phyloP scores from a whole-genome alignment of 495 filamentous ascomycete genomes.

The Barbatosphaeria neglecta region DNA sequence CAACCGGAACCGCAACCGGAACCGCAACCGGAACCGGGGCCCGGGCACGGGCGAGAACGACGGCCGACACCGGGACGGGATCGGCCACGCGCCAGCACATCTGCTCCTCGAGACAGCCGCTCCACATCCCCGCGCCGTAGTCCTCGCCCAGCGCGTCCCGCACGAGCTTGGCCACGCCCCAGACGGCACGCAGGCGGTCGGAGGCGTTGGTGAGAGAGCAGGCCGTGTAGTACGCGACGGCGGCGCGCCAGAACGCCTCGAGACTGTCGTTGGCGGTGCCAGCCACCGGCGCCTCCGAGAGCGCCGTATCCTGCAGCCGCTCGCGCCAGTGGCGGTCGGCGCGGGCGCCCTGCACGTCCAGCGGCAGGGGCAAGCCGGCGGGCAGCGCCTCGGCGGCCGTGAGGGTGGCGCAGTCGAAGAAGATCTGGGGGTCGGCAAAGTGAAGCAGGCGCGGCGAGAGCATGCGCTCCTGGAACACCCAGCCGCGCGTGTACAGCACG shows the following conservation, averaged over 20 bases:
- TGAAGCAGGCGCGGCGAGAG: conserved; percentile 14
- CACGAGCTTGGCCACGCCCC: conserved; percentile 9
- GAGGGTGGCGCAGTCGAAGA: conserved; percentile 17
- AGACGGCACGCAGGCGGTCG: conserved; percentile 5
- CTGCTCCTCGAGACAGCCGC: background rate
- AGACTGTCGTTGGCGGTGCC: conserved; percentile 4
- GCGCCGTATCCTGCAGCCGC: conserved; percentile 1
- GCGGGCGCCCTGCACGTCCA: conserved; percentile 1
- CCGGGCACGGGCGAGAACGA: background rate
- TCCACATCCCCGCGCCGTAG: conserved; percentile 5
- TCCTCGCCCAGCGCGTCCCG: conserved; percentile 3
- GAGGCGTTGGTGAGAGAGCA: conserved; percentile 1
- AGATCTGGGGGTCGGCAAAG: conserved; percentile 12
- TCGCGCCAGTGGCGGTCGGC: conserved; percentile 7
- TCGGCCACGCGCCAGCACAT: conserved; percentile 5
- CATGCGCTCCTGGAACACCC: conserved; percentile 22
- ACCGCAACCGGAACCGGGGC: background rate
- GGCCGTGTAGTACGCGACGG: conserved; percentile 5
- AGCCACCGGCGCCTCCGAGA: background rate
- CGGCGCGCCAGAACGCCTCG: conserved; percentile 4
- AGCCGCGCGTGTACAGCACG: conserved; percentile 13
- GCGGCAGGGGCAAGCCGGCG: conserved; percentile 1
- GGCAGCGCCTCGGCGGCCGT: conserved; percentile 3
- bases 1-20: background rate
- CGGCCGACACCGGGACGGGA: background rate